Percentiles rank a stretch among this genome's conserved stretches.
phyloP scores from a whole-genome alignment of 139 green algal species.

The Gonium pectorale region DNA sequence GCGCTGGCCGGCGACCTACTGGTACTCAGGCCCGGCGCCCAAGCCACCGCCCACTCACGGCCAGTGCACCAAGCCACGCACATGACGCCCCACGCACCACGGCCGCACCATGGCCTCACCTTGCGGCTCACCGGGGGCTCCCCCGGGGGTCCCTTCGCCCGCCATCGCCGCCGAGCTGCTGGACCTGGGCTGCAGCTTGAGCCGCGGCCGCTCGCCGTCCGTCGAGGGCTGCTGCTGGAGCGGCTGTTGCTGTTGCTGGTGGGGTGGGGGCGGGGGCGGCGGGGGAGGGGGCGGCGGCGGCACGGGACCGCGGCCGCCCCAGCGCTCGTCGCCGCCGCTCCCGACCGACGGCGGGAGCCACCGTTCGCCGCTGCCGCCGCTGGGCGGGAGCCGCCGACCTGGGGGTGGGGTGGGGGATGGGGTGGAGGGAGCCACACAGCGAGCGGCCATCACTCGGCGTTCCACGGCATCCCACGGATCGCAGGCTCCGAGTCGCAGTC shows the following conservation, averaged over 20 bases:
- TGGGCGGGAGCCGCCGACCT: not conserved
- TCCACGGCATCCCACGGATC: no score
- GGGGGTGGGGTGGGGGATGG: no score
- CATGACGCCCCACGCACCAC: no score
- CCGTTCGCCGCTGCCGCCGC: not conserved
- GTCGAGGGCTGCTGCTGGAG: not conserved
- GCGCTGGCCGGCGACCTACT: no score
- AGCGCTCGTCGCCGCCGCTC: not conserved
- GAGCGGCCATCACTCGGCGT: no score
- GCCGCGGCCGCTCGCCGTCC: constrained; percentile 27
- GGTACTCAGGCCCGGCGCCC: no score
- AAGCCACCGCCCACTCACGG: no score
- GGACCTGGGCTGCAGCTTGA: constrained; percentile 21
- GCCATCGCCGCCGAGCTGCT: not conserved
- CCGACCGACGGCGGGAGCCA: not conserved
- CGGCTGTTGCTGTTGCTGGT: not conserved
- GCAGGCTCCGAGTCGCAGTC: no score
- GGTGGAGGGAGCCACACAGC: no score
- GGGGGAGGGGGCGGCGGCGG: constrained; percentile 6
- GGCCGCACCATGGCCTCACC: not conserved
- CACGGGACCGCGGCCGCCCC: not conserved
- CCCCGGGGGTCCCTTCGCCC: not conserved
- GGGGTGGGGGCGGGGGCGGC: not conserved
- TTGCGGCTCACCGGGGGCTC: no score
- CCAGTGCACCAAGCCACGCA: no score